These are phyloP conservation scores for Fonsecaea pedrosoi DNA, from an alignment of 2,329 filamentous ascomycete species.

Conservation along the genomic window DNA sequence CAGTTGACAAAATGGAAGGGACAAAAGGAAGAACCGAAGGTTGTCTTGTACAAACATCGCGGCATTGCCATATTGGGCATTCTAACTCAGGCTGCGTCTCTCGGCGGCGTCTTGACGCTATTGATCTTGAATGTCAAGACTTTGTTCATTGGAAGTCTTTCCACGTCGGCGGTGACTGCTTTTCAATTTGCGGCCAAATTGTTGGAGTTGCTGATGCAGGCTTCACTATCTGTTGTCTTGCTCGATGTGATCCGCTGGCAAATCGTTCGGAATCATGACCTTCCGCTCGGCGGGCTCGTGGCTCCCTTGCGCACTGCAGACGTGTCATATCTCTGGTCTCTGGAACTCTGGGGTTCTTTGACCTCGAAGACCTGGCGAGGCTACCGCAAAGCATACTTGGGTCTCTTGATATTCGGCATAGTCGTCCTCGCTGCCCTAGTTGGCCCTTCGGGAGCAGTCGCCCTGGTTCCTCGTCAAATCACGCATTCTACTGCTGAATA, in stretches of 20 bases:
- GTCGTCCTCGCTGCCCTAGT: constrained; percentile 23
- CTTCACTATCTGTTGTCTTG: constrained; percentile 24
- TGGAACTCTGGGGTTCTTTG: constrained; percentile 24
- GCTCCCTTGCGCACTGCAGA: constrained; percentile 21
- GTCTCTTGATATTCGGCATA: neutral
- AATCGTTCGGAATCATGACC: neutral
- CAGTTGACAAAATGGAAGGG: constrained; percentile 11
- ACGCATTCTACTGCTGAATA: neutral
- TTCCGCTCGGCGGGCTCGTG: constrained; percentile 21
- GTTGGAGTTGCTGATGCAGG: constrained; percentile 28
- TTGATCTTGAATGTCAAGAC: constrained; percentile 20
- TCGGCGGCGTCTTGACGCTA: constrained; percentile 6
- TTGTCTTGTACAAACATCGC: constrained; percentile 15
- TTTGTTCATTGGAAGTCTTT: constrained; percentile 17
- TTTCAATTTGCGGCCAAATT: constrained; percentile 31
- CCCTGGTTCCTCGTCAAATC: constrained; percentile 22
- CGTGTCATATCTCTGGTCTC: constrained; percentile 23
- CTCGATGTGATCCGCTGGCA: constrained; percentile 8
- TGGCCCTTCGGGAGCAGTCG: constrained; percentile 23
- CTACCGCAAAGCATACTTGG: neutral
- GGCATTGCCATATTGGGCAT: constrained; percentile 7
- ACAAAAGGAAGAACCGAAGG: constrained; percentile 4
- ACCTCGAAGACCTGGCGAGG: constrained; percentile 4
- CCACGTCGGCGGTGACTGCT: neutral
- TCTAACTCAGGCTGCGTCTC: constrained; percentile 10